A percentile compares a stretch with the other conserved stretches of the same genome.
These are phyloP conservation scores for Nephelium lappaceum DNA, from an alignment of 345 rosid genomes.

Conservation along the genomic window DNA sequence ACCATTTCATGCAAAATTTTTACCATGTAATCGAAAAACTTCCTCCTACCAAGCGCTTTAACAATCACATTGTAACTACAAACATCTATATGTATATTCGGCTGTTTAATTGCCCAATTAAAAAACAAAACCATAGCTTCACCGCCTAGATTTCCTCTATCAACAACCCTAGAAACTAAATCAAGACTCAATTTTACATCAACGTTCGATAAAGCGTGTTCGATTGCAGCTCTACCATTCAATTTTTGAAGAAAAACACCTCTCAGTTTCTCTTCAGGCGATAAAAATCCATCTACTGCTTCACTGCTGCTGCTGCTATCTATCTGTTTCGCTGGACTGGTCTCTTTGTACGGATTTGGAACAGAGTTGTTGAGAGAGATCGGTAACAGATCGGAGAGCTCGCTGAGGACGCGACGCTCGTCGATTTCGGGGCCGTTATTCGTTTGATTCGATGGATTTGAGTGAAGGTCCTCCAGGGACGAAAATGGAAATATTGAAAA, in stretches of 20 bases:
- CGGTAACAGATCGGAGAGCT: slow-evolving; percentile 63
- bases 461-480: slow-evolving; percentile 6
- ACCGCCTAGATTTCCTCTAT: slow-evolving; percentile 70
- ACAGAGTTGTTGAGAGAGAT: slow-evolving; percentile 30
- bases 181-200: slow-evolving; percentile 55
- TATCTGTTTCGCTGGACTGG: slow-evolving; percentile 14
- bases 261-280: slow-evolving; percentile 73
- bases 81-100: slow-evolving; percentile 45
- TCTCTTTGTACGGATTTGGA: slow-evolving; percentile 17
- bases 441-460: slow-evolving; percentile 10
- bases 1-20: slow-evolving; percentile 48
- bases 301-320: slow-evolving; percentile 16
- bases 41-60: slow-evolving; percentile 78
- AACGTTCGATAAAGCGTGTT: slow-evolving; percentile 47
- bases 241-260: slow-evolving; percentile 87
- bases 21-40: slow-evolving; percentile 54
- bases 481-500: slow-evolving; percentile 26
- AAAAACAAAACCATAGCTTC: slow-evolving; percentile 71
- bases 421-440: slow-evolving; percentile 27
- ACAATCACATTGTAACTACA: slow-evolving; percentile 53
- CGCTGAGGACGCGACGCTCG: slow-evolving; percentile 56
- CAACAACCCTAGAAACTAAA: slow-evolving; percentile 62
- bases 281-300: slow-evolving; percentile 50
- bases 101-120: slow-evolving; percentile 73
- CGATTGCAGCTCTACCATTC: slow-evolving; percentile 55